phyloP scores from a whole-genome alignment of 352 stramenopile genomes.

The Pythium coloratum region DNA sequence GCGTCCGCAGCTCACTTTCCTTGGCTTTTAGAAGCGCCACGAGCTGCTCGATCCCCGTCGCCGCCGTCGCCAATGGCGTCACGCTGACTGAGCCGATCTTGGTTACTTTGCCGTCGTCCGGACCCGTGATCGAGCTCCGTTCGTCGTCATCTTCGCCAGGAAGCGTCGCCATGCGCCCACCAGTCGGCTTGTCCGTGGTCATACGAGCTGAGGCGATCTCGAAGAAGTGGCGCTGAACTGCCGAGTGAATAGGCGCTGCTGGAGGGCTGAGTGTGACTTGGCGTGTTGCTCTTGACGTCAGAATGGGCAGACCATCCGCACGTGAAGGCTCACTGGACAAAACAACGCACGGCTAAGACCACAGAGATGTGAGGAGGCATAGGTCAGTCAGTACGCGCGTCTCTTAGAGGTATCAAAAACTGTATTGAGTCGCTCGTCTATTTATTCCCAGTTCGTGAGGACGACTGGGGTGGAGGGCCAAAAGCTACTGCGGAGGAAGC shows the following conservation, averaged over 20 bases:
- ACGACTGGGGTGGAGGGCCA: constrained; percentile 1
- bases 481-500: neutral
- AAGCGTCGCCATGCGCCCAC: neutral
- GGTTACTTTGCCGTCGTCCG: neutral
- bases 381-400: neutral
- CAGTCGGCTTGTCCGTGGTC: constrained; percentile 5
- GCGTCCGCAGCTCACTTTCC: constrained; percentile 39
- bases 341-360: neutral
- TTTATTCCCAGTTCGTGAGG: constrained; percentile 15
- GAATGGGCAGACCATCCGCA: neutral
- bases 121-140: neutral
- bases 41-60: constrained; percentile 5
- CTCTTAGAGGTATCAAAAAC: neutral
- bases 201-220: neutral
- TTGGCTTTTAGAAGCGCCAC: constrained; percentile 30
- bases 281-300: neutral
- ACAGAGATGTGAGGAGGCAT: neutral
- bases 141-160: neutral
- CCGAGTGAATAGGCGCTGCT: neutral
- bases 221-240: neutral
- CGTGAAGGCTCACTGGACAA: neutral
- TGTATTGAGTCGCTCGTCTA: constrained; percentile 2
- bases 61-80: neutral
- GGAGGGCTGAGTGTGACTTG: neutral
- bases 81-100: neutral